A percentile compares a stretch with the other conserved stretches of the same genome.
Conservation (phyloP, 306 rosid species). For the Fragaria iinumae region DNA sequence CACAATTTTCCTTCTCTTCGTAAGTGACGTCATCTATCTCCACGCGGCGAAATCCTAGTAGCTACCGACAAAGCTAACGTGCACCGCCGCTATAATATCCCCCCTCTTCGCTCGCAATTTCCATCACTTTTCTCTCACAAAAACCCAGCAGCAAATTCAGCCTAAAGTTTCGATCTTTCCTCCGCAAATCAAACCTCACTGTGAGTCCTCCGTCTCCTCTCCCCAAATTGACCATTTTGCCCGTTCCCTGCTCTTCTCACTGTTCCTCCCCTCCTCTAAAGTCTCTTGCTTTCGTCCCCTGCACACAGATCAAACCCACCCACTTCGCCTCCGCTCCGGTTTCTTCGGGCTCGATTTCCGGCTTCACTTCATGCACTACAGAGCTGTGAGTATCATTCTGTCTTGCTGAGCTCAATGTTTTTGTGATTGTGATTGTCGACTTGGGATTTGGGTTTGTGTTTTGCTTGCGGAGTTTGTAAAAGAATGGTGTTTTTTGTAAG, state of each 20-base stretch:
- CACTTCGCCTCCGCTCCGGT: not conserved
- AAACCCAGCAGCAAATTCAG: conserved; percentile 9
- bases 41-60: conserved; percentile 27
- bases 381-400: not conserved
- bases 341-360: conserved; percentile 5
- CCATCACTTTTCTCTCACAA: not conserved
- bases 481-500: conserved; percentile 25
- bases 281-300: not conserved
- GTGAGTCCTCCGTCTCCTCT: conserved; percentile 20
- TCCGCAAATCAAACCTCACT: not conserved
- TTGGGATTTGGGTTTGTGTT: not conserved
- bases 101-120: not conserved
- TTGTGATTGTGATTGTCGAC: not conserved
- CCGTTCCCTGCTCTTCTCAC: not conserved
- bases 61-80: conserved; percentile 63
- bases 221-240: not conserved
- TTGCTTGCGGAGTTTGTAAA: conserved; percentile 7
- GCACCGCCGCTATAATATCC: conserved; percentile 22
- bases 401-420: conserved; percentile 7
- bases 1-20: not conserved
- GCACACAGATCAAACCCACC: conserved; percentile 21
- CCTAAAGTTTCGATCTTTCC: conserved; percentile 29
- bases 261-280: not conserved
- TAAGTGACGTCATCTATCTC: conserved; percentile 1
- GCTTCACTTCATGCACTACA: not conserved